Base-by-base conservation (phyloP, 2,329 filamentous ascomycete genomes). In the Neospermospora avenae region DNA sequence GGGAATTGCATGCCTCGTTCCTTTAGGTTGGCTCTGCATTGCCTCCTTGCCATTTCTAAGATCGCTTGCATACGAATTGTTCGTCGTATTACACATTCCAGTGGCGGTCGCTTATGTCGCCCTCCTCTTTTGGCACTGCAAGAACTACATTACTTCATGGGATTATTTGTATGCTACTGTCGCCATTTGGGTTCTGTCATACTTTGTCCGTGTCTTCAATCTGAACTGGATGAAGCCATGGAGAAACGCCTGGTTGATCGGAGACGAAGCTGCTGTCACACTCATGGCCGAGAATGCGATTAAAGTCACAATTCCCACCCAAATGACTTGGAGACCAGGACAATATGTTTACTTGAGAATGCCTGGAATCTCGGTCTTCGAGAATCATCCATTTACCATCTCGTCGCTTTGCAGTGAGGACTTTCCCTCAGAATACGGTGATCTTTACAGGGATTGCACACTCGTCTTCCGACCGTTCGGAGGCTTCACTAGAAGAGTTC, bases 361-460 rank as follows among this genome's bases (percentile, higher is more conserved):
- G 88, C 93, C 93, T 0, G 91, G 91, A 1, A 92, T 98, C 67
- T 93, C 92, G 0, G 74, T 96, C 1, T 86, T 97, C 60, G 91
- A 96, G 67, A 97, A 96, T 68, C 95, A 98, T 69, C 93, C 93
- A 0, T 98, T 98, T 72, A 98, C 95, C 0, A 93, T 98, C 57
- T 87, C 93, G 2, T 97, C 92, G 0, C 81, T 96, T 7, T 97
- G 92, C 75, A 96, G 90, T 71, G 89, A 96, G 46, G 92, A 96
- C 71, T 96, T 97, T 63, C 91, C 92, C 1, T 96, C 93, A 0
- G 89, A 91, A 60, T 96, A 96, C 69, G 93, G 93, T 28, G 88
- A 95, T 67, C 81, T 89, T 55, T 96, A 93, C 70, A 82, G 92
- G 54, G 93, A 98, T 72, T 92, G 96, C 76, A 89, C 90, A 8